phyloP scores from a whole-genome alignment of 2,329 filamentous ascomycete genomes.

The Nakataea oryzae region DNA sequence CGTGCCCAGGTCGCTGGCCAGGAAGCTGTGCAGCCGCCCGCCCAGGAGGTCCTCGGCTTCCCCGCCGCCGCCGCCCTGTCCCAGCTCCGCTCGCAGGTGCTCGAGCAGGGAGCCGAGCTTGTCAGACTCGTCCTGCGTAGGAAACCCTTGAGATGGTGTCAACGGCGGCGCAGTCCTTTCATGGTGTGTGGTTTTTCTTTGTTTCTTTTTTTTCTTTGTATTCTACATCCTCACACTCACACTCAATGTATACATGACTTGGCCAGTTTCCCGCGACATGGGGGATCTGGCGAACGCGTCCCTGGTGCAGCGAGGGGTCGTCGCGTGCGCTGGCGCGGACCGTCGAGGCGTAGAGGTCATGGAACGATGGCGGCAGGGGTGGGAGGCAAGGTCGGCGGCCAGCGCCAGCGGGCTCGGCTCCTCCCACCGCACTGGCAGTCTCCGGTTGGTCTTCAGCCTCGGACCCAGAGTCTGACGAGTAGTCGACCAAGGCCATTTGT shows the following conservation, averaged over 20 bases:
- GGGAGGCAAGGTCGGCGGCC: constrained; percentile 34
- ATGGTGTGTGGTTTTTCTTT: not conserved
- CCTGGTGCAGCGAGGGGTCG: constrained; percentile 76
- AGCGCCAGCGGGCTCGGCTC: constrained; percentile 2
- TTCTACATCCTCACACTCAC: constrained; percentile 37
- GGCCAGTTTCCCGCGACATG: constrained; percentile 90
- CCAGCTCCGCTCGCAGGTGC: constrained; percentile 21
- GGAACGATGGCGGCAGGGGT: constrained; percentile 70
- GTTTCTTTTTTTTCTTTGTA: not conserved
- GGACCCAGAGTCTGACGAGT: constrained; percentile 18
- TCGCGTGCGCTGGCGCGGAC: constrained; percentile 69
- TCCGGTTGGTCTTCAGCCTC: not conserved
- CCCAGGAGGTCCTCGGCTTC: not conserved
- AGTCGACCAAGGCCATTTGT: constrained; percentile 28
- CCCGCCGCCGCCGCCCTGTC: not conserved
- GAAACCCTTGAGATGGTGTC: constrained; percentile 37
- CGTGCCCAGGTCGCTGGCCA: constrained; percentile 68
- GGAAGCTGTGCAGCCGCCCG: constrained; percentile 50
- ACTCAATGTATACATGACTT: constrained; percentile 86
- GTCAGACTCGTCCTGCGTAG: constrained; percentile 33
- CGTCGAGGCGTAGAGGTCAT: constrained; percentile 80
- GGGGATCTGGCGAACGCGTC: constrained; percentile 70
- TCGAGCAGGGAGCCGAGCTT: constrained; percentile 32
- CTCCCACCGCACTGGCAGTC: not conserved
- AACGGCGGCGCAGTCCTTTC: not conserved